Evolutionary conservation across 1,284 basidiomycete genomes (phyloP).

Genomic region (Cryptococcus deneoformans): DNA sequence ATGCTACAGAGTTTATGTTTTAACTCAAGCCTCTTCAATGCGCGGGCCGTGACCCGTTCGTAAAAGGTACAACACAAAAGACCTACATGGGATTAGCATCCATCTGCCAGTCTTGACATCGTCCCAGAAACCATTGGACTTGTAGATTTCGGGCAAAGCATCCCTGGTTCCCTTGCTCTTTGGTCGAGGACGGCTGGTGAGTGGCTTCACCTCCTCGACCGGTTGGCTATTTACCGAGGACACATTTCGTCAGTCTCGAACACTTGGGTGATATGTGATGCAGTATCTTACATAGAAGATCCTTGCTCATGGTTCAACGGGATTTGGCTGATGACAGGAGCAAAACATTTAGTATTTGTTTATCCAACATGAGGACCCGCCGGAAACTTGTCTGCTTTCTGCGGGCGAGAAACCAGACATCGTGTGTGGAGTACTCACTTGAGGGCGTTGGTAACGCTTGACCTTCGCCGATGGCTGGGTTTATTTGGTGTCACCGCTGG

Average conservation of each 20-base stretch:
- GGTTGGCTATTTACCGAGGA: background rate
- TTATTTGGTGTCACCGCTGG: background rate
- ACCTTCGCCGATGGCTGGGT: constrained; percentile 27
- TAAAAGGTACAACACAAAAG: background rate
- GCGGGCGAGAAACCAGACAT: too few relatives aligned
- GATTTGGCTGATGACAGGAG: constrained; percentile 25
- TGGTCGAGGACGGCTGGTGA: constrained; percentile 21
- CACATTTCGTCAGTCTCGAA: background rate
- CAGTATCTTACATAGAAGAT: background rate
- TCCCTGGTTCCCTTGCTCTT: constrained; percentile 3
- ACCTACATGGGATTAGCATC: constrained; percentile 67
- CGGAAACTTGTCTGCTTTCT: too few relatives aligned
- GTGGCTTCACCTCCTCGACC: constrained; percentile 29
- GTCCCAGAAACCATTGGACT: constrained; percentile 50
- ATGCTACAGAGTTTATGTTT: background rate
- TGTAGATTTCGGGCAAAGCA: constrained; percentile 35
- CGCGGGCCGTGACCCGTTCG: background rate
- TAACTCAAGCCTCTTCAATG: too few relatives aligned
- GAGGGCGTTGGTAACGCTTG: constrained; percentile 37
- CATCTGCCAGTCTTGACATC: constrained; percentile 61
- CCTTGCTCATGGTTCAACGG: constrained; percentile 34
- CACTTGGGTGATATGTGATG: background rate
- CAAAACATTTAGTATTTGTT: too few relatives aligned
- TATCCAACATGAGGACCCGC: background rate
- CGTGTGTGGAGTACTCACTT: constrained; percentile 17